phyloP scores from a whole-genome alignment of 2,329 filamentous ascomycete genomes.

The Chaetomiaceae sp. region DNA sequence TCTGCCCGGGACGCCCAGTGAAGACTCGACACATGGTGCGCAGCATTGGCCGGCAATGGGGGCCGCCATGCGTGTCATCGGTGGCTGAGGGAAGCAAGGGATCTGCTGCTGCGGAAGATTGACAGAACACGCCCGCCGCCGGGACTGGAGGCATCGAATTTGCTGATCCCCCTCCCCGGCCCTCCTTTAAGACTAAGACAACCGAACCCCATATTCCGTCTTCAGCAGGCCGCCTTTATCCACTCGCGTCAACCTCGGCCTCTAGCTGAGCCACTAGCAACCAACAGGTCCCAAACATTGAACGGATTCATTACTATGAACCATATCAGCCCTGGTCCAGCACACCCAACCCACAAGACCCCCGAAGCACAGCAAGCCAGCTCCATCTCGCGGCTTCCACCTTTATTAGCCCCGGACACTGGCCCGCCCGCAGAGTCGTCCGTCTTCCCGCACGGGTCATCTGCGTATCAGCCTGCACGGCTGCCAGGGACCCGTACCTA shows the following conservation, averaged over 20 bases:
- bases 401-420: too few relatives aligned
- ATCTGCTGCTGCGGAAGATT: constrained; percentile 2
- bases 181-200: constrained; percentile 8
- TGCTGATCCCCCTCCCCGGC: constrained; percentile 11
- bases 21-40: constrained; percentile 11
- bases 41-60: not conserved
- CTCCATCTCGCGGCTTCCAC: too few relatives aligned
- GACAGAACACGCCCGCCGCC: constrained; percentile 12
- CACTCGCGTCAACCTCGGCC: too few relatives aligned
- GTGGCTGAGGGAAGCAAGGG: constrained; percentile 2
- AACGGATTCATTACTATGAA: constrained; percentile 4
- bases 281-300: too few relatives aligned
- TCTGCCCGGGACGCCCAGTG: constrained; percentile 7
- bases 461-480: too few relatives aligned
- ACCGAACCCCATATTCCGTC: not conserved
- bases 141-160: constrained; percentile 9
- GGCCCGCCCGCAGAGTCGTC: too few relatives aligned
- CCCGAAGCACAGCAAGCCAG: too few relatives aligned
- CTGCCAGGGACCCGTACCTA: too few relatives aligned
- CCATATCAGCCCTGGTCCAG: not conserved
- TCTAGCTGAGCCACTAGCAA: too few relatives aligned
- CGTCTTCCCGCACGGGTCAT: too few relatives aligned
- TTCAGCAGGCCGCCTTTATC: not conserved
- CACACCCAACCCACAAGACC: too few relatives aligned
- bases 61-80: constrained; percentile 14